Evolutionary conservation across 139 green algal species (phyloP).

Genomic region (Chlamydomonas eustigma): DNA sequence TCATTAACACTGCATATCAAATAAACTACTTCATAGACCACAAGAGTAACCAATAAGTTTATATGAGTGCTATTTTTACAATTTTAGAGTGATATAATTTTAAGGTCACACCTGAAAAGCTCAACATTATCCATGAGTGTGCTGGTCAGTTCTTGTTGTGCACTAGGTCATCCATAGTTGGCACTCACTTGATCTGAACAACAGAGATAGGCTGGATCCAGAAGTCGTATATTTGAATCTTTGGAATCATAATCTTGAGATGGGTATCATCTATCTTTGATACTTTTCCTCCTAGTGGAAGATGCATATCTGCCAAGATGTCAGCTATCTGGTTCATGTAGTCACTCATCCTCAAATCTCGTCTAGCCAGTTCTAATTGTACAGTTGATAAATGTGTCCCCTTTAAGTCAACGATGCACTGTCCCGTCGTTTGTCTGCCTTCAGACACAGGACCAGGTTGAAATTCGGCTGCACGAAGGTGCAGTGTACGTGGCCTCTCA

Average conservation of each 20-base stretch:
- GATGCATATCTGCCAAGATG: background rate
- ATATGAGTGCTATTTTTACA: background rate
- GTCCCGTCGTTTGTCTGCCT: background rate
- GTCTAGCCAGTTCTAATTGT: background rate
- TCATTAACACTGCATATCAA: background rate
- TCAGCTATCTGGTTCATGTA: background rate
- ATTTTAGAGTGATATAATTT: background rate
- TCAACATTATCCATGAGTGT: too few relatives aligned
- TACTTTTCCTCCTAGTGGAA: background rate
- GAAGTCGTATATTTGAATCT: constrained; percentile 18
- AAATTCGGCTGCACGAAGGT: background rate
- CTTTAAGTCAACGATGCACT: too few relatives aligned
- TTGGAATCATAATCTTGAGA: constrained; percentile 10
- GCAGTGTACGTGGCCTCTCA: background rate
- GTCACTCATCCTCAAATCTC: too few relatives aligned
- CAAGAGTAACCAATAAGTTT: background rate
- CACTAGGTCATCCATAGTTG: too few relatives aligned
- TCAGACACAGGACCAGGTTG: background rate
- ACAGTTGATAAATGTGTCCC: background rate
- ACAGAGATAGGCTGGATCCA: constrained; percentile 17
- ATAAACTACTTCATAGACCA: background rate
- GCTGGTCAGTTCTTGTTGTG: too few relatives aligned
- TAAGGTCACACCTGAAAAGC: too few relatives aligned
- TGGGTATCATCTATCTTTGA: background rate
- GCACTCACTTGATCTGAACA: too few relatives aligned